phyloP scores from a whole-genome alignment of 768 basidiomycete species.

The Cubamyces sp. region DNA sequence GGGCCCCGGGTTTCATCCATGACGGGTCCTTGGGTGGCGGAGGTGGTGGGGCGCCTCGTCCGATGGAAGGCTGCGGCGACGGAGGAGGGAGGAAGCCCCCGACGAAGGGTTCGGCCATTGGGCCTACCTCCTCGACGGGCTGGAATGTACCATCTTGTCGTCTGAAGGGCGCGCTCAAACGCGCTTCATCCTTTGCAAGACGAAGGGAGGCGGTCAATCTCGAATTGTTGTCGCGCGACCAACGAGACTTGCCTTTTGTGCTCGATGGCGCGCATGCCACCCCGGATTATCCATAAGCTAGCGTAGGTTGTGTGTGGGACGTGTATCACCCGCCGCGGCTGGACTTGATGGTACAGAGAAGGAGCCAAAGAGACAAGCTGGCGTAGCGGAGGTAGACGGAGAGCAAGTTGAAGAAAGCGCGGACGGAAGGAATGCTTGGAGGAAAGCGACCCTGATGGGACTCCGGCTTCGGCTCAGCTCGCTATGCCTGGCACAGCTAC shows the following conservation, averaged over 20 bases:
- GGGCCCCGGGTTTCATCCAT: slow-evolving; percentile 16
- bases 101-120: slow-evolving; percentile 64
- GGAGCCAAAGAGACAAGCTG: not conserved
- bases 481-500: slow-evolving; percentile 3
- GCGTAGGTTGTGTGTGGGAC: not conserved
- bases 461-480: slow-evolving; percentile 2
- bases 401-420: not conserved
- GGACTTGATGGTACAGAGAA: not conserved
- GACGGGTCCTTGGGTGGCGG: slow-evolving; percentile 50
- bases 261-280: slow-evolving; percentile 72
- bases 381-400: slow-evolving; percentile 11
- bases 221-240: slow-evolving; percentile 33
- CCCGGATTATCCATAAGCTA: slow-evolving; percentile 72
- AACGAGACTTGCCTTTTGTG: slow-evolving; percentile 49
- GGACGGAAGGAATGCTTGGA: not conserved
- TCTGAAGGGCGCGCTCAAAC: slow-evolving; percentile 36
- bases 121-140: slow-evolving; percentile 61
- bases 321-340: not conserved
- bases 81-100: slow-evolving; percentile 54
- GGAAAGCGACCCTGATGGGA: slow-evolving; percentile 7
- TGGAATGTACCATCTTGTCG: slow-evolving; percentile 54
- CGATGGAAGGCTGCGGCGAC: slow-evolving; percentile 36
- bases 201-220: slow-evolving; percentile 6
- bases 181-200: slow-evolving; percentile 30
- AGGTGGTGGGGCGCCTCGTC: slow-evolving; percentile 43